phyloP scores from a whole-genome alignment of 2,329 filamentous ascomycete genomes.

The Reticulascus tulasneorum region DNA sequence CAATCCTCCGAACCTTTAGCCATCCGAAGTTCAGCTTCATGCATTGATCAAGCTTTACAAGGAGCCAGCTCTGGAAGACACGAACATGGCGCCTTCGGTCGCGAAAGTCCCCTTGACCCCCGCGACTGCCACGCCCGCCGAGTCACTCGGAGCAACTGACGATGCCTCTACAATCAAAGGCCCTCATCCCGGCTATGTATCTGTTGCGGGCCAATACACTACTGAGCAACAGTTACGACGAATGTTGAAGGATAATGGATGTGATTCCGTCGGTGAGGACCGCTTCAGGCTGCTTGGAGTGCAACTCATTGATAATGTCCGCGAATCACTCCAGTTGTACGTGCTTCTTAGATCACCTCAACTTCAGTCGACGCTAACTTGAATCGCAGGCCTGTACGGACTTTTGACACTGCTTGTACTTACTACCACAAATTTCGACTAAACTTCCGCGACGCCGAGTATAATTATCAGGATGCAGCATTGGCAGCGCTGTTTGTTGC shows the following conservation, averaged over 20 bases:
- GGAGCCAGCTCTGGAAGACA: background rate
- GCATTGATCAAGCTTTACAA: background rate
- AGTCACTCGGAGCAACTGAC: too few species aligned
- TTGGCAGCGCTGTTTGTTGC: slow-evolving; percentile 85
- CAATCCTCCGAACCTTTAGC: too few species aligned
- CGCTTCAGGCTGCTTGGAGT: slow-evolving; percentile 79
- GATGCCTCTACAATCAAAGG: slow-evolving; percentile 22
- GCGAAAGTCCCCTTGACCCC: slow-evolving; percentile 7
- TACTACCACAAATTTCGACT: slow-evolving; percentile 95
- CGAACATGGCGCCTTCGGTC: slow-evolving; percentile 10
- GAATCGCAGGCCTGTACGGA: slow-evolving; percentile 69
- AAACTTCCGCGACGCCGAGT: slow-evolving; percentile 78
- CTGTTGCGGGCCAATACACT: slow-evolving; percentile 64
- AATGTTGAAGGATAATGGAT: slow-evolving; percentile 64
- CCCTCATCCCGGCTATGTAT: slow-evolving; percentile 45
- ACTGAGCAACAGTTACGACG: slow-evolving; percentile 77
- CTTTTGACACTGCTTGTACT: slow-evolving; percentile 84
- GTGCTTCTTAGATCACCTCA: slow-evolving; percentile 25
- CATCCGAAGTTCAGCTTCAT: background rate
- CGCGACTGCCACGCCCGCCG: background rate
- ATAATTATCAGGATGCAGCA: slow-evolving; percentile 81
- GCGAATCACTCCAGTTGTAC: slow-evolving; percentile 74
- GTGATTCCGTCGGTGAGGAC: slow-evolving; percentile 76
- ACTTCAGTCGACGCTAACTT: slow-evolving; percentile 5
- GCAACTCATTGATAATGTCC: slow-evolving; percentile 81